Conservation (phyloP, 371 early-diverging fungal genomes). For the Cokeromyces recurvatus region DNA sequence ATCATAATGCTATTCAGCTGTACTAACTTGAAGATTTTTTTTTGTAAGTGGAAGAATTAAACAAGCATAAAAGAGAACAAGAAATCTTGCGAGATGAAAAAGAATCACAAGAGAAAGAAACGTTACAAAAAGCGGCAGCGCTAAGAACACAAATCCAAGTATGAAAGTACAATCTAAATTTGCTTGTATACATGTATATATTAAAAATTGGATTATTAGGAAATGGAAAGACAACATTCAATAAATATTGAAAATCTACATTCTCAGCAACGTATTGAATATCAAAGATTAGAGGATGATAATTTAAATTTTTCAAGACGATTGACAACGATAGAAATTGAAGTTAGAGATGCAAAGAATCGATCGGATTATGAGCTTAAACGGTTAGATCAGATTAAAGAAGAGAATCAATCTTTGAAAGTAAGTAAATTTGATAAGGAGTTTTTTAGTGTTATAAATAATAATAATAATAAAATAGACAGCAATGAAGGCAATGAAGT, state of each 20-base stretch:
- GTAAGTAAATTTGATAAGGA: no score
- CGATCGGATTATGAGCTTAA: conserved; percentile 5
- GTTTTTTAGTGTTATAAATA: no score
- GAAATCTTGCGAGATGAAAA: conserved; percentile 22
- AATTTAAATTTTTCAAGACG: conserved; percentile 23
- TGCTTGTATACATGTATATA: no score
- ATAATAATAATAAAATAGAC: neutral
- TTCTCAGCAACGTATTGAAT: conserved; percentile 28
- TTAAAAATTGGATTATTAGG: neutral
- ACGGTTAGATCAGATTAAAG: conserved; percentile 7
- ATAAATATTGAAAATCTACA: conserved; percentile 23
- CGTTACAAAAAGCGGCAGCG: conserved; percentile 18
- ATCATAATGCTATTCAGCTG: no score
- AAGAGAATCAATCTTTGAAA: conserved; percentile 8
- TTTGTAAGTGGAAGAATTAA: conserved; percentile 21
- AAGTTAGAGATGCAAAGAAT: conserved; percentile 15
- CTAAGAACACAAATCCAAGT: conserved; percentile 25
- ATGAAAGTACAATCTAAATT: no score
- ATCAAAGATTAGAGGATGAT: conserved; percentile 31
- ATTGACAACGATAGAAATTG: conserved; percentile 20
- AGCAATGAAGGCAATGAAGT: neutral
- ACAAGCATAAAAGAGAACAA: conserved; percentile 20
- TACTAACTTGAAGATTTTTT: neutral
- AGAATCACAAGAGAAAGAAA: conserved; percentile 27
- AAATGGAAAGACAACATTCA: conserved; percentile 17